Evolutionary conservation across 805 yeast species (phyloP).

Genomic region (Schwanniomyces pseudopolymorphus): DNA sequence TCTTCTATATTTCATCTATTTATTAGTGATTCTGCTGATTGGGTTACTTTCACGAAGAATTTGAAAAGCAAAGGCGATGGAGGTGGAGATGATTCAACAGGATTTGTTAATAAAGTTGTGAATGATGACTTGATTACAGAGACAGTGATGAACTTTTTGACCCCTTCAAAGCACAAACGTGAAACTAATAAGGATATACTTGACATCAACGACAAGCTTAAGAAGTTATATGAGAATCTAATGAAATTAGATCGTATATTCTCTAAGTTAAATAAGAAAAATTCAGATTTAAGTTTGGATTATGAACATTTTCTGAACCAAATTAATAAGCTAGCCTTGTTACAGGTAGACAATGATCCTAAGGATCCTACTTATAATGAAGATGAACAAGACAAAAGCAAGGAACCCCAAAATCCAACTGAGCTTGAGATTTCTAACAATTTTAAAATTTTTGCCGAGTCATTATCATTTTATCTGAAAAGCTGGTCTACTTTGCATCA

Average conservation of each 20-base stretch:
- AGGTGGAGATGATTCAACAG: slow-evolving; percentile 15
- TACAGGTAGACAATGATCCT: slow-evolving; percentile 19
- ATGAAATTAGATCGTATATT: slow-evolving; percentile 76
- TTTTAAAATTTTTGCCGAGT: slow-evolving; percentile 37
- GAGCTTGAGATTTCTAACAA: slow-evolving; percentile 19
- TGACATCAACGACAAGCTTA: slow-evolving; percentile 73
- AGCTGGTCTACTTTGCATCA: slow-evolving; percentile 44
- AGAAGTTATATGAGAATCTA: slow-evolving; percentile 82
- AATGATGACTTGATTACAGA: slow-evolving; percentile 84
- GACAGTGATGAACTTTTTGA: slow-evolving; percentile 89
- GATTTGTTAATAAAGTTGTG: slow-evolving; percentile 40
- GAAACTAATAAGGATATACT: slow-evolving; percentile 69
- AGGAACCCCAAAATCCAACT: slow-evolving; percentile 5
- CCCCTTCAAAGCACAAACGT: slow-evolving; percentile 60
- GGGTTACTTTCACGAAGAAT: slow-evolving; percentile 67
- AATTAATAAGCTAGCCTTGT: slow-evolving; percentile 60
- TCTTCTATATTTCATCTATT: slow-evolving; percentile 72
- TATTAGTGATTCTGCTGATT: slow-evolving; percentile 65
- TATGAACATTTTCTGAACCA: slow-evolving; percentile 70
- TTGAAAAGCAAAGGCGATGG: slow-evolving; percentile 32
- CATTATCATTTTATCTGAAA: slow-evolving; percentile 34
- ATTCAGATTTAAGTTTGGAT: slow-evolving; percentile 72
- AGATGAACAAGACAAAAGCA: not conserved
- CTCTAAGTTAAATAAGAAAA: slow-evolving; percentile 66
- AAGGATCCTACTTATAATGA: slow-evolving; percentile 4